Conservation (phyloP, 1,139 yeast species). For the Blastobotrys aristatus region DNA sequence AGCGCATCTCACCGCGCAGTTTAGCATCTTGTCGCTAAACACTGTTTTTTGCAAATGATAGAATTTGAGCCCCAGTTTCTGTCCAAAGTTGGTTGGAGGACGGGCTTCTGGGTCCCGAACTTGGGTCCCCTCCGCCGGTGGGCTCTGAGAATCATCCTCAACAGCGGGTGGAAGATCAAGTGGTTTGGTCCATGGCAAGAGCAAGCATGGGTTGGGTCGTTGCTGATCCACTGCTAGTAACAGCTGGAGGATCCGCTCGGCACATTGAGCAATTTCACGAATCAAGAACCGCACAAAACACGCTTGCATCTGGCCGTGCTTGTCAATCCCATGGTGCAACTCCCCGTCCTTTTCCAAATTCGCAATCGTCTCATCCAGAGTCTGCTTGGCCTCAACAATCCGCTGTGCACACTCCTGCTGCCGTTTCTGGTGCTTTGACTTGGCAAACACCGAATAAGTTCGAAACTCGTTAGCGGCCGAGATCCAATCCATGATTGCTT, state of each 20-base stretch:
- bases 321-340: neutral
- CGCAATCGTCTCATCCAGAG: neutral
- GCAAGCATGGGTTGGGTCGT: constrained; percentile 20
- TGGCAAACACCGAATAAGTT: constrained; percentile 1
- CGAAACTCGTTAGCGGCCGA: constrained; percentile 21
- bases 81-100: constrained; percentile 34
- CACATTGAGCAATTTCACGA: constrained; percentile 5
- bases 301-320: constrained; percentile 12
- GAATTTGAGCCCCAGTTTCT: constrained; percentile 1
- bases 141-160: neutral
- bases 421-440: neutral
- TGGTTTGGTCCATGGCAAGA: constrained; percentile 8
- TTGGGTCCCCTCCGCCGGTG: neutral
- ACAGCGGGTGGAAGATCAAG: neutral
- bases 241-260: constrained; percentile 13
- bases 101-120: constrained; percentile 2
- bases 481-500: constrained; percentile 21
- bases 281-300: constrained; percentile 21
- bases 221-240: constrained; percentile 17
- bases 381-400: neutral
- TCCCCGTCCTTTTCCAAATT: neutral
- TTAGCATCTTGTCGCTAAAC: constrained; percentile 21
- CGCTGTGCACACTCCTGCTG: constrained; percentile 1
- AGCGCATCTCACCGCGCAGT: constrained; percentile 29
- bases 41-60: neutral